Evolutionary conservation across 306 rosid genomes (phyloP), one percentile per base, ranked within the genome.

Genomic region (Vigna reflexopilosa): DNA sequence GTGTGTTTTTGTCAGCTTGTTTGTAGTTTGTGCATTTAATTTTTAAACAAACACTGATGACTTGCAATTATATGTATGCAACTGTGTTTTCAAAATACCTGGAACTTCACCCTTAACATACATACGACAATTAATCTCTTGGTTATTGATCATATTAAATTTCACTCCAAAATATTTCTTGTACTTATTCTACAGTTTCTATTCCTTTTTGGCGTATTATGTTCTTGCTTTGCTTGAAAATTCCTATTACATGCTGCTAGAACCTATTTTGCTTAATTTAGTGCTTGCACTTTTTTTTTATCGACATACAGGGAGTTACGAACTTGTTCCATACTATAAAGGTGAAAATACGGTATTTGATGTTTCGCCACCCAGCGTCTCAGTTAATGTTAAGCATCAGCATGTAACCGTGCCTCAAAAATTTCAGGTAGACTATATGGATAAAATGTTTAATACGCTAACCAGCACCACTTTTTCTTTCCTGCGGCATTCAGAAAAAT

Each of bases 341-440:
- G 99, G 99, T 72, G 99, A 95, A 80, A 93, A 95, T 86, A 91
- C 97, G 17, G 89, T 91, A 49, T 95, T 95, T 91, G 99, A 91
- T 75, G 90, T 95, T 87, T 95, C 91, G n/a, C 98, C 99, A 30
- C 84, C 96, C 67, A 84, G 85, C 78, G 86, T 87, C 83, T 77
- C 90, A 11, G 89, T 91, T 78, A 86, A 76, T 78, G 91, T 95
- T 73, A 89, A 84, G 82, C 99, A 95, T 85, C 96, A 86, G 81
- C 98, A 93, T 78, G 87, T 90, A 78, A 78, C 88, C 7, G 85
- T 95, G 86, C 84, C 93, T 24, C 93, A 87, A 73, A 95, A 93
- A 72, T 95, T 93, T 77, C 98, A 95, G 99, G 99, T 95, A 87
- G 54, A 47, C 24, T 73, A 58, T 80, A 76, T 80, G 55, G 68